Base-by-base conservation (phyloP, 768 basidiomycete genomes). In the Trametes cingulata region DNA sequence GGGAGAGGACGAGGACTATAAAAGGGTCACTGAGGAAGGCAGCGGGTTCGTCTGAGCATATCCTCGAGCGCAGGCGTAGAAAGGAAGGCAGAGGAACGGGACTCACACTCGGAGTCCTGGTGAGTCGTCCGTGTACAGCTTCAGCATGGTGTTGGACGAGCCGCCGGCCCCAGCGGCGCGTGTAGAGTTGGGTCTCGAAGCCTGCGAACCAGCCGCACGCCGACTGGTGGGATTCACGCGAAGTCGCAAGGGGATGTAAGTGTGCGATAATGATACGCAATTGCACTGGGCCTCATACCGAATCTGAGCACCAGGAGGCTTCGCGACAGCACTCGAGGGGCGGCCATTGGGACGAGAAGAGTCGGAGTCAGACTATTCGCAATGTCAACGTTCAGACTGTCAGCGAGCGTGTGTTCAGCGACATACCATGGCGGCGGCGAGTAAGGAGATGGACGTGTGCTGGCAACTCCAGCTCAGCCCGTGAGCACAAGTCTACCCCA, bases 41-140 rank as follows among this genome's bases (percentile, higher is more conserved):
- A 15, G 62, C 42, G 20, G n/a, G 42, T 56, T 27, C 45, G 14
- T n/a, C 27, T 40, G 19, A 39, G 46, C 22, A 10, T 17, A 5
- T 19, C 24, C 24, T 37, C 4, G 22, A 42, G 40, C 20, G n/a
- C 24, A 25, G 55, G 35, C 45, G 51, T 5, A 17, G 35, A 46
- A 19, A 37, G 10, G 39, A 52, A 15, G 25, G 29, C 56, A 52
- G 24, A 9, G 60, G 45, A 39, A 40, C 49, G 53, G 47, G 37
- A 89, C 95, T 73, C 73, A 98, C 97, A 99, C 93, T 82, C 95
- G 86, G 55, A 99, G 83, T 22, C 97, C 97, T 47, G 93, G 93
- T 59, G 95, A 95, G 72, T 98, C 97, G 72, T 98, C 96, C 39
- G 97, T 98, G 85, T 98, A 98, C 4, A 99, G 82, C 78, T 93